Base-by-base conservation (phyloP, 2,329 filamentous ascomycete genomes). In the Xylariales sp. region DNA sequence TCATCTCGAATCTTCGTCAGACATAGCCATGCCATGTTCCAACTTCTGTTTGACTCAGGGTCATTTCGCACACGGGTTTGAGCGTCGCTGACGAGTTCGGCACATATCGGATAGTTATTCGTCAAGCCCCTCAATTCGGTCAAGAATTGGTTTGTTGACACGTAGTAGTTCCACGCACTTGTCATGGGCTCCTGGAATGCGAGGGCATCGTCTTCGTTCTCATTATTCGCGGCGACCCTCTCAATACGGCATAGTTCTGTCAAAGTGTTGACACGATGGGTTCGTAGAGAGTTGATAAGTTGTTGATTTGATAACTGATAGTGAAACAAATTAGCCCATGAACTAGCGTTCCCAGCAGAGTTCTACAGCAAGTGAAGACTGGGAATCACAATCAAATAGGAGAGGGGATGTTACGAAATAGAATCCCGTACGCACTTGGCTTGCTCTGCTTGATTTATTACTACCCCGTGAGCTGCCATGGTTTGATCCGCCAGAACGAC, bases 1-100 rank as follows among this genome's bases (percentile, higher is more conserved):
- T 82, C 79, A 42, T 78, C 74, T 16, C 72, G 68, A 38, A 87
- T 80, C 59, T 86, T 86, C 31, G 65, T 65, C 8, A 88, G 64
- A 22, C 84, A 79, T 33, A 88, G 64, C 84, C 84, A 88, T 31
- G 82, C 84, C 51, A 84, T 69, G 56, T 88, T 89, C 84, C 85
- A 88, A 56, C 82, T 87, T 18, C 80, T 73, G 51, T 80, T 80
- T 48, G 80, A 84, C 14, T 72, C 65, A 0, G 82, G 81, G 47
- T 88, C 84, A 20, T 64, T 67, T 41, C 74, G 69, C 3, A 88
- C 84, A 16, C 80, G 68, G 42, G 66, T 62, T 52, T 83, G 81
- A 0, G 84, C 84, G 53, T 86, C 82, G 37, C 76, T 71, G 2
- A 88, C 58, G 24, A 83, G 71, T 36, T 81, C 78, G 10, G 74